Base-by-base conservation (phyloP, 148 eudicot genomes). In the Vaccinium corymbosum region DNA sequence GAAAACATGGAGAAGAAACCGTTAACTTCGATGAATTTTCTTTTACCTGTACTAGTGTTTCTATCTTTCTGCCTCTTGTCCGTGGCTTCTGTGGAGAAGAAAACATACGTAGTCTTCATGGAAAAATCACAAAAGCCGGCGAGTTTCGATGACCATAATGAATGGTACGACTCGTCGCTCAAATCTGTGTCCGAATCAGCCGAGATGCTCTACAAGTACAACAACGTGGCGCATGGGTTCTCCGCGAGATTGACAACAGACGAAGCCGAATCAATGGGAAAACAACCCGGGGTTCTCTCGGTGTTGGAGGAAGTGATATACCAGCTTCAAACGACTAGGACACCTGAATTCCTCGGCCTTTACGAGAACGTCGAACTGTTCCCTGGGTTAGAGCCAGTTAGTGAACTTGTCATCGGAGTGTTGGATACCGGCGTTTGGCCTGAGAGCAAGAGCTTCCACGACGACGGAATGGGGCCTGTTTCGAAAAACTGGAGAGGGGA, bases 361-460 rank as follows among this genome's bases (percentile, higher is more conserved):
- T 88, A 88, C 32, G 71, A 82, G 64, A 87, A 52, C 81, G 57
- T 83, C 0, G 85, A 82, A n/a, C n/a, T 86, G 80, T 85, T 86
- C 64, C 90, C 90, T 0, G 55, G 83, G 57, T 88, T 86, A 0
- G 52, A 50, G 53, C 61, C 86, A 0, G 87, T 48, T 20, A 81
- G 90, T 46, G 90, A 88, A 10, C 89, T 90, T 16, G 66, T 90
- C 2, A 71, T 90, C 2, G 92, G 92, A 3, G 88, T 90, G 17
- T 66, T 90, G 20, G 92, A 90, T 59, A 90, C 92, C 0, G 92
- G 92, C 0, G 88, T 88, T 62, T 90, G 90, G 90, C 92, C 92
- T 8, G 92, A 88, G 49, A 88, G 89, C 66, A 87, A 82, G 88
- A 88, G 92, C 81, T 88, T 80, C 74, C 84, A 86, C 16, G 92